Conservation (phyloP, 1,139 yeast species). For the Sugiyamaella pinicola region DNA sequence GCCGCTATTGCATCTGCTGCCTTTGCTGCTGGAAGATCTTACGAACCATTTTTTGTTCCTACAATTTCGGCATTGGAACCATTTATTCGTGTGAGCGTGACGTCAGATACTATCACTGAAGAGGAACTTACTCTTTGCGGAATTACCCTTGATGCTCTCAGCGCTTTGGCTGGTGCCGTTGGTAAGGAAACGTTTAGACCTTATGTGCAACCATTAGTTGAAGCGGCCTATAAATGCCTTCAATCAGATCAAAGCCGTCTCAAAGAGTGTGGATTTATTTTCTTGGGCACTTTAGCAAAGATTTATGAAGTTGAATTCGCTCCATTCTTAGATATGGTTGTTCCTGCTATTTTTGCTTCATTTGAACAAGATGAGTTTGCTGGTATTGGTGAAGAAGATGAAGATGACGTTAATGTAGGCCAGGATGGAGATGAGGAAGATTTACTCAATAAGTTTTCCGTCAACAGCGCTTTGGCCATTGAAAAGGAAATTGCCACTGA, state of each 20-base stretch:
- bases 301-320: constrained; percentile 91
- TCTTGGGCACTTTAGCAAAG: constrained; percentile 91
- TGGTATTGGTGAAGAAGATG: constrained; percentile 42
- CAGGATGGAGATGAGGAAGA: constrained; percentile 47
- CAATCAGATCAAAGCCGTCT: constrained; percentile 78
- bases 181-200: constrained; percentile 86
- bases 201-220: constrained; percentile 85
- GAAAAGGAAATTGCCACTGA: constrained; percentile 98
- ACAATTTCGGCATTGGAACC: constrained; percentile 83
- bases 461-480: constrained; percentile 91
- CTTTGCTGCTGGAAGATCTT: constrained; percentile 87
- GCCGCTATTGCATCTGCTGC: constrained; percentile 98
- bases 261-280: constrained; percentile 95
- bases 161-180: constrained; percentile 95
- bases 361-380: constrained; percentile 64
- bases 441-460: constrained; percentile 70
- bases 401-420: constrained; percentile 38
- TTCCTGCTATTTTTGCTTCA: constrained; percentile 83
- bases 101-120: constrained; percentile 39
- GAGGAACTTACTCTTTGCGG: constrained; percentile 65
- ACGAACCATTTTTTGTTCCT: constrained; percentile 79
- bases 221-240: constrained; percentile 82
- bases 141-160: constrained; percentile 86
- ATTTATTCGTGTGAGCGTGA: constrained; percentile 56
- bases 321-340: constrained; percentile 76